A percentile compares a stretch with the other conserved stretches of the same genome.
These are phyloP conservation scores for Aspergillus fischeri DNA, from an alignment of 2,329 filamentous ascomycete species.

Conservation along the genomic window DNA sequence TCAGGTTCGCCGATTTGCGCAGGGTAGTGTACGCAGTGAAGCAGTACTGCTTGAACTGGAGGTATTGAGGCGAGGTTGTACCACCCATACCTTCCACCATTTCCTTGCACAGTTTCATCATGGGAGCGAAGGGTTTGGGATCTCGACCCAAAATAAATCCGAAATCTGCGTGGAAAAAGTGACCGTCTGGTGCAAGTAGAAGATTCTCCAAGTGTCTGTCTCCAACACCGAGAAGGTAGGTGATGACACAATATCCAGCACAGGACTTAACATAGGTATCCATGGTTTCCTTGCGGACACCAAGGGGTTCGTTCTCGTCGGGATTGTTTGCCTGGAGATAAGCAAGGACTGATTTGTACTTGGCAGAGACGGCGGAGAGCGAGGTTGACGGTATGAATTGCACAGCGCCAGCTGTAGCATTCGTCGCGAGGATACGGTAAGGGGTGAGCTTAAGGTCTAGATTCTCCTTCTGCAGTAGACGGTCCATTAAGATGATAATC, in stretches of 20 bases:
- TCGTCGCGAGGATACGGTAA: constrained; percentile 93
- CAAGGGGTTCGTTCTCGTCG: constrained; percentile 73
- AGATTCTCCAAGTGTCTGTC: constrained; percentile 96
- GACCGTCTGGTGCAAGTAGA: constrained; percentile 79
- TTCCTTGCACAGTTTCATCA: constrained; percentile 95
- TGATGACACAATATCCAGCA: constrained; percentile 97
- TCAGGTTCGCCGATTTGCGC: constrained; percentile 82
- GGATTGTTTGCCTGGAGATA: constrained; percentile 89
- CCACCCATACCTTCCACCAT: constrained; percentile 99
- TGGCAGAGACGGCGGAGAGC: constrained; percentile 76
- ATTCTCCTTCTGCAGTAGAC: constrained; percentile 91
- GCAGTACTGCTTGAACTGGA: constrained; percentile 89
- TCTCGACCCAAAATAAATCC: constrained; percentile 96
- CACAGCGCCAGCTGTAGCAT: constrained; percentile 80
- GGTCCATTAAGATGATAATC: constrained; percentile 97
- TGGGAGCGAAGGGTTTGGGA: constrained; percentile 92
- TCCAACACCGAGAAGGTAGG: constrained; percentile 92
- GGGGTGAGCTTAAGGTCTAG: constrained; percentile 91
- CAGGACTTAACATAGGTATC: constrained; percentile 95
- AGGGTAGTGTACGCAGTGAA: constrained; percentile 91
- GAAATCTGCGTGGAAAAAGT: constrained; percentile 98
- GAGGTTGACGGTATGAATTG: constrained; percentile 88
- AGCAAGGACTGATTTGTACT: constrained; percentile 73
- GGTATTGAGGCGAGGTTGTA: constrained; percentile 71
- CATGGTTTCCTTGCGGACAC: constrained; percentile 85